Conservation (phyloP, 331 rosid species). For the Saraca asoca region DNA sequence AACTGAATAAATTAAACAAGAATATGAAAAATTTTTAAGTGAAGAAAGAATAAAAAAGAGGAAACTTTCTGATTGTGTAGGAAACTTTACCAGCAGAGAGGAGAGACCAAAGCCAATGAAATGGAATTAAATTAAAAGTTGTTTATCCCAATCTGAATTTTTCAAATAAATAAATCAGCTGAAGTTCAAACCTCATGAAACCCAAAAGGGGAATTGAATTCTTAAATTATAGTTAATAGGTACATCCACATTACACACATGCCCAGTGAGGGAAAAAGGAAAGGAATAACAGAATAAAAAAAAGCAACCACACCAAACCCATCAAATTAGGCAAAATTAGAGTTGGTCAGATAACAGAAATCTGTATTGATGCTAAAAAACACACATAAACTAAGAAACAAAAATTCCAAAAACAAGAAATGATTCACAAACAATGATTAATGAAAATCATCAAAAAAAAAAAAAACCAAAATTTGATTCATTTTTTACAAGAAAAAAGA, state of each 20-base stretch:
- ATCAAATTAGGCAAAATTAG: constrained; percentile 30
- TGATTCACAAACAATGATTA: background rate
- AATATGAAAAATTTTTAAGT: constrained; percentile 3
- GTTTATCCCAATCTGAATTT: constrained; percentile 26
- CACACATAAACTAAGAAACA: background rate
- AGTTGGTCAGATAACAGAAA: constrained; percentile 6
- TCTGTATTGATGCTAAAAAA: background rate
- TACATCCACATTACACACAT: constrained; percentile 30
- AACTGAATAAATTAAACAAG: constrained; percentile 30
- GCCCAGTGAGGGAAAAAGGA: constrained; percentile 22
- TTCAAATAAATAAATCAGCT: constrained; percentile 26
- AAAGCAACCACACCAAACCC: constrained; percentile 23
- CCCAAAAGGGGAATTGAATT: constrained; percentile 29
- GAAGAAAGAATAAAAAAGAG: constrained; percentile 8
- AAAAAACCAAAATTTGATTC: background rate
- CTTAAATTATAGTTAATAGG: constrained; percentile 16
- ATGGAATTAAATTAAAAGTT: background rate
- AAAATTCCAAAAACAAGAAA: background rate
- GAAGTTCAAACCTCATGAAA: constrained; percentile 18
- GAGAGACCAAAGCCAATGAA: constrained; percentile 21
- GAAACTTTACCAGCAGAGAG: constrained; percentile 32
- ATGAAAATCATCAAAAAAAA: no score
- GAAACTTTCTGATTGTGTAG: constrained; percentile 19
- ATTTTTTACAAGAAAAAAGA: background rate
- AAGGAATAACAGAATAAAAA: constrained; percentile 6